Percentiles rank a stretch among this genome's conserved stretches.
Conservation (phyloP, 1,139 yeast genomes). For the Kurtzmaniella quercitrusa region DNA sequence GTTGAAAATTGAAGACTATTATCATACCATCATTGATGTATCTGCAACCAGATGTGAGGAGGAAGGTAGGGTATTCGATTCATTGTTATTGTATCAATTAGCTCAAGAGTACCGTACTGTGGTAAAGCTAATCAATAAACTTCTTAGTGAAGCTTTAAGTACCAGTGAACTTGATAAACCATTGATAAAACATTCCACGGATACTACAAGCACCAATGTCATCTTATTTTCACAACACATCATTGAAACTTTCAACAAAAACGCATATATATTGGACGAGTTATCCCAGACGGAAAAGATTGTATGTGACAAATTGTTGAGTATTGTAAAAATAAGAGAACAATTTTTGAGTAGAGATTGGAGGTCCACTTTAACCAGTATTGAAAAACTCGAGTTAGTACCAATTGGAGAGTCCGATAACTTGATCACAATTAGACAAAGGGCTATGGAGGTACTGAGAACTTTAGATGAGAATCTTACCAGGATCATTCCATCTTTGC, state of each 20-base stretch:
- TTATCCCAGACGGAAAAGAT: constrained; percentile 48
- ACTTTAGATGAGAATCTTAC: constrained; percentile 67
- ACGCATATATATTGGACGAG: constrained; percentile 42
- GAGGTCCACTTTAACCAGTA: constrained; percentile 53
- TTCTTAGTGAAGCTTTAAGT: constrained; percentile 75
- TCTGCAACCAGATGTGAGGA: constrained; percentile 88
- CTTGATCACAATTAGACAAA: constrained; percentile 30
- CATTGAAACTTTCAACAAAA: constrained; percentile 48
- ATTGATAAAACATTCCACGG: constrained; percentile 25
- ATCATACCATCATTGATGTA: constrained; percentile 65
- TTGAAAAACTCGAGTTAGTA: constrained; percentile 60
- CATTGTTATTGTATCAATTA: constrained; percentile 79
- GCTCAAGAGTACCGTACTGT: constrained; percentile 88
- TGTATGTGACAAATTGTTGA: constrained; percentile 61
- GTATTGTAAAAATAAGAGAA: constrained; percentile 66
- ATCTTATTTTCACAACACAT: constrained; percentile 58
- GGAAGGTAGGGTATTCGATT: constrained; percentile 86
- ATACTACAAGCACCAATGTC: constrained; percentile 43
- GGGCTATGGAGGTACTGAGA: constrained; percentile 42
- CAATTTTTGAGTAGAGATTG: constrained; percentile 55
- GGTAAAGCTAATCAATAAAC: constrained; percentile 67
- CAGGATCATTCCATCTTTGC: constrained; percentile 73
- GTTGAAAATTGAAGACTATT: constrained; percentile 45
- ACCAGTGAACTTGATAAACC: constrained; percentile 71
- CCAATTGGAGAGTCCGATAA: constrained; percentile 50